Evolutionary conservation across 192 early-diverging fungal genomes (phyloP).

Genomic region (Phycomyces blakesleeanus): DNA sequence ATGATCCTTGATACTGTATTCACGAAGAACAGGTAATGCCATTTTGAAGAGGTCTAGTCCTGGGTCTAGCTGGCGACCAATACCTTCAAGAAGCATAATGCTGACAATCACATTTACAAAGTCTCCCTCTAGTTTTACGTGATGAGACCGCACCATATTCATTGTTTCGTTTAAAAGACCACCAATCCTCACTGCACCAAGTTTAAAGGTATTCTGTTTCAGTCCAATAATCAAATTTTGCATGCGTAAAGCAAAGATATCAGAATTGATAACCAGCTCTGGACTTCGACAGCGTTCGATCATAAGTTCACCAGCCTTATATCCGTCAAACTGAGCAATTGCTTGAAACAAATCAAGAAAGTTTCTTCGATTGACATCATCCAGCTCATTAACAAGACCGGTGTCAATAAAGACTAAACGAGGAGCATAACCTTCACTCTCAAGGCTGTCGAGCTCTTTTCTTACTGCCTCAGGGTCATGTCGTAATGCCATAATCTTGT

Average conservation of each 20-base stretch:
- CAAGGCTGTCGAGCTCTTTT: conserved; percentile 47
- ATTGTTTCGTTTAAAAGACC: conserved; percentile 81
- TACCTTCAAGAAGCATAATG: conserved; percentile 91
- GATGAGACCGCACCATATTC: conserved; percentile 84
- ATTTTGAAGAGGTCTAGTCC: conserved; percentile 86
- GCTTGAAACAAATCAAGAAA: conserved; percentile 91
- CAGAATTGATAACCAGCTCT: conserved; percentile 62
- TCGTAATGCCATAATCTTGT: conserved; percentile 30
- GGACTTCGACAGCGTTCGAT: conserved; percentile 79
- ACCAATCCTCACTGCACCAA: conserved; percentile 77
- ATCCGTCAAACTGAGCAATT: conserved; percentile 84
- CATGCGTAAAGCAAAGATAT: conserved; percentile 83
- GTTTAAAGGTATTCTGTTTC: conserved; percentile 65
- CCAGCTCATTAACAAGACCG: conserved; percentile 81
- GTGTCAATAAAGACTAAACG: conserved; percentile 86
- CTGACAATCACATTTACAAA: conserved; percentile 92
- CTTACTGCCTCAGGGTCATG: conserved; percentile 43
- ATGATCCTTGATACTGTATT: conserved; percentile 50
- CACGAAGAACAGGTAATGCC: conserved; percentile 68
- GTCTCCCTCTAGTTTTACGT: conserved; percentile 91
- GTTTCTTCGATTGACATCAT: conserved; percentile 70
- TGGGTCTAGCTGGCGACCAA: conserved; percentile 87
- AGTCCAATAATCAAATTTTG: conserved; percentile 69
- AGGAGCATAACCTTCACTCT: conserved; percentile 68
- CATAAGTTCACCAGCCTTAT: conserved; percentile 79